These are phyloP conservation scores for Crassisporium funariophilum DNA, from an alignment of 768 basidiomycete species.

Conservation along the genomic window DNA sequence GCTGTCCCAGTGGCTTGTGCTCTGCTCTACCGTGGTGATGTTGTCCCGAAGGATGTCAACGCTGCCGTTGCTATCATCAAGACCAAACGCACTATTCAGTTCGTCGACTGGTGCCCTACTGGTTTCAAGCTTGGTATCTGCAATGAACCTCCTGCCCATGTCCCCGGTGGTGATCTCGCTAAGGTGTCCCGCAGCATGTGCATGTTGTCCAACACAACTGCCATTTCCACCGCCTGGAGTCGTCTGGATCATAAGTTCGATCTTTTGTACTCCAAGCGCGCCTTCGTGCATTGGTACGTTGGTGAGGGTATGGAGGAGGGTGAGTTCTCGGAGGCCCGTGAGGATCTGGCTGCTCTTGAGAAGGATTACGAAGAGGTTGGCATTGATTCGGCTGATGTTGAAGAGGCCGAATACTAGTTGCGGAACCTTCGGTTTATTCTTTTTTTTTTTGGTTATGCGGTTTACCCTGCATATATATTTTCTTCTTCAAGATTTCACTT, in stretches of 20 bases:
- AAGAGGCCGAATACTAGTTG: conserved; percentile 65
- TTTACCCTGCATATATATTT: conserved; percentile 27
- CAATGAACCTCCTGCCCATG: conserved; percentile 90
- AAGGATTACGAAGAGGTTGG: conserved; percentile 94
- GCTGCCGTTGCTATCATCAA: conserved; percentile 92
- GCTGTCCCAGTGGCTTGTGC: conserved; percentile 77
- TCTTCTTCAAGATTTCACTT: conserved; percentile 13
- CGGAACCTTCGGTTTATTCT: conserved; percentile 7
- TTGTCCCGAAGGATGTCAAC: conserved; percentile 95
- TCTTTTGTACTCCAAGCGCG: conserved; percentile 95
- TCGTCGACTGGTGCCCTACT: conserved; percentile 98
- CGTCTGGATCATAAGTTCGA: conserved; percentile 97
- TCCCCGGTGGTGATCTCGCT: conserved; percentile 94
- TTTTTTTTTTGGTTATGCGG: conserved; percentile 15
- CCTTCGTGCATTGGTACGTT: conserved; percentile 93
- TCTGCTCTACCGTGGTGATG: conserved; percentile 92
- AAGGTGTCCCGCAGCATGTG: conserved; percentile 93
- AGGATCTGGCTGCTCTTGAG: conserved; percentile 96
- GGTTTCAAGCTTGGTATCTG: conserved; percentile 99
- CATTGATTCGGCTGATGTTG: conserved; percentile 72
- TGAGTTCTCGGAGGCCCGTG: conserved; percentile 97
- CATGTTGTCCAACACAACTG: conserved; percentile 95
- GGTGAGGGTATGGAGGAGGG: conserved; percentile 99
- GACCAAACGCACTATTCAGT: conserved; percentile 97
- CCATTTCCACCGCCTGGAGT: conserved; percentile 94